Evolutionary conservation across 2,329 filamentous ascomycete genomes (phyloP).

Genomic region (Neocatenulostroma microsporum): DNA sequence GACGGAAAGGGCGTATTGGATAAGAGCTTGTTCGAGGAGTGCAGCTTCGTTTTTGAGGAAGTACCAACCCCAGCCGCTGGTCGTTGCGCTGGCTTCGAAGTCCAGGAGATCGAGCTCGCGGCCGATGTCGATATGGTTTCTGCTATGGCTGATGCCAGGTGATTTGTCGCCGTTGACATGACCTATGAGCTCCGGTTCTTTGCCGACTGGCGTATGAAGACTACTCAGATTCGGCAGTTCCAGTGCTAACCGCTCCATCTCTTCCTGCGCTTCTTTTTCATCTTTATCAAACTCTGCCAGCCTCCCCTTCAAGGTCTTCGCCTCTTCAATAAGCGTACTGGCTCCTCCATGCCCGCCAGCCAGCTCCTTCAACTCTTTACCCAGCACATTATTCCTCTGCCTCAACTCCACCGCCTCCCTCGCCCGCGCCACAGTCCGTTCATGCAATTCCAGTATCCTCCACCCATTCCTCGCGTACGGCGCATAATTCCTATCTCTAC

Average conservation of each 20-base stretch:
- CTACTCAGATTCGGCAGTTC: constrained; percentile 83
- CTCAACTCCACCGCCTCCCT: constrained; percentile 53
- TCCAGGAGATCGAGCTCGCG: constrained; percentile 81
- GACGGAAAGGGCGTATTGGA: constrained; percentile 73
- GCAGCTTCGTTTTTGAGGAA: constrained; percentile 88
- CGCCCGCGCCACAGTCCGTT: constrained; percentile 46
- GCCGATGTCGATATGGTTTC: constrained; percentile 63
- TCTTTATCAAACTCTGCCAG: constrained; percentile 54
- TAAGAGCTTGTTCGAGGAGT: constrained; percentile 85
- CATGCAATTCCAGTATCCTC: constrained; percentile 45
- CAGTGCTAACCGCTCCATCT: constrained; percentile 68
- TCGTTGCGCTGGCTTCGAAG: constrained; percentile 71
- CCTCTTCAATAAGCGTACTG: constrained; percentile 53
- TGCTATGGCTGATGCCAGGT: constrained; percentile 4
- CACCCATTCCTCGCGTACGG: constrained; percentile 45
- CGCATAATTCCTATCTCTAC: constrained; percentile 74
- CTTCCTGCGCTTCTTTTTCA: constrained; percentile 52
- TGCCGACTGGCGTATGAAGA: constrained; percentile 62
- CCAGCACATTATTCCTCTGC: constrained; percentile 59
- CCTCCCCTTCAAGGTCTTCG: constrained; percentile 55
- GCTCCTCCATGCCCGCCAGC: constrained; percentile 31
- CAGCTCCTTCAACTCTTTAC: constrained; percentile 42
- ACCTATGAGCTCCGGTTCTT: constrained; percentile 56
- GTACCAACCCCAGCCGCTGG: constrained; percentile 96
- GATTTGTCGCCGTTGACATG: constrained; percentile 65